A percentile compares a stretch with the other conserved stretches of the same genome.
Conservation (phyloP, 78 protist genomes). For the Dictyostelium intermedium region DNA sequence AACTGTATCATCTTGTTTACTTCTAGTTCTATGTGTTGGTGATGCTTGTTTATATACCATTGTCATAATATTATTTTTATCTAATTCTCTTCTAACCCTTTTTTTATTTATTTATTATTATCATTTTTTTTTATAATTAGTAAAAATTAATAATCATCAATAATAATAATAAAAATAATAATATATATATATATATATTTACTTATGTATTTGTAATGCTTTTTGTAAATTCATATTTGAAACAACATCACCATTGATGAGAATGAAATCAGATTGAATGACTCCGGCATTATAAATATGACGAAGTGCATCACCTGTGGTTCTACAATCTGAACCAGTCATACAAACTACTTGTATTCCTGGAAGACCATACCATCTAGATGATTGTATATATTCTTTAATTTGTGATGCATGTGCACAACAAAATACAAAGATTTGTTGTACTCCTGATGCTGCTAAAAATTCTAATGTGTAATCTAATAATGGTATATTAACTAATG, state of each 20-base stretch:
- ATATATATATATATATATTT: neutral
- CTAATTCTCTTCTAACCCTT: constrained; percentile 78
- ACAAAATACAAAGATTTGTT: constrained; percentile 84
- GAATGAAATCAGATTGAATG: constrained; percentile 86
- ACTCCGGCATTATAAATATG: constrained; percentile 52
- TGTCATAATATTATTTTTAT: constrained; percentile 88
- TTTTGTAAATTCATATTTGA: constrained; percentile 83
- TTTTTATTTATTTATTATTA: neutral
- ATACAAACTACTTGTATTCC: constrained; percentile 34
- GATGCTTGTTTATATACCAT: constrained; percentile 66
- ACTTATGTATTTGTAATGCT: constrained; percentile 83
- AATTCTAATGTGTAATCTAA: constrained; percentile 93
- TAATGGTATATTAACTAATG: constrained; percentile 87
- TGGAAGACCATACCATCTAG: constrained; percentile 71
- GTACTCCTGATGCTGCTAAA: constrained; percentile 85
- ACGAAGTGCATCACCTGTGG: constrained; percentile 90
- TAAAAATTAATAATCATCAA: too few species aligned
- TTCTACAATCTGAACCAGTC: constrained; percentile 20
- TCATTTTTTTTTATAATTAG: too few species aligned
- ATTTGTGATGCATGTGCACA: constrained; percentile 80
- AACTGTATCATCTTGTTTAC: constrained; percentile 60
- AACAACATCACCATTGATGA: constrained; percentile 87
- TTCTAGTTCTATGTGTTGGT: constrained; percentile 74
- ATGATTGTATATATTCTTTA: constrained; percentile 55
- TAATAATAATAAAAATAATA: neutral